Base-by-base conservation (phyloP, 1,139 yeast species). In the Zygoascus sp. region DNA sequence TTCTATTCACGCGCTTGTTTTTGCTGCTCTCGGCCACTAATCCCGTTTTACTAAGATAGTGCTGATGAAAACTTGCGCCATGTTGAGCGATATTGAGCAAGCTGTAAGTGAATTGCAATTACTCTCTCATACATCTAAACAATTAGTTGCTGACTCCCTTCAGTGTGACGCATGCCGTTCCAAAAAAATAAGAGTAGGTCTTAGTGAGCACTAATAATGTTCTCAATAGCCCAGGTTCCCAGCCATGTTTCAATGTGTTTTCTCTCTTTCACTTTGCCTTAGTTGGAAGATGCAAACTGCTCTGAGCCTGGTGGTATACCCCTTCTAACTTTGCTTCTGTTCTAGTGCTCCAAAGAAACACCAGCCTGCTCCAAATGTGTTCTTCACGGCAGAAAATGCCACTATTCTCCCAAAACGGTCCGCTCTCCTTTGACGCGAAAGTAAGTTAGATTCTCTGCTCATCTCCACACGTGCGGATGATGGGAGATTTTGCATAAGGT, bases 401-500 rank as follows among this genome's bases (percentile, higher is more conserved):
- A 77, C 3, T 87, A 87, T 63, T 79, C 86, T 22, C 96, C 96
- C 11, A 72, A 85, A 52, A 76, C 83, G 1, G 82, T 83, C 27
- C 69, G 96, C 50, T 80, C 90, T 6, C 96, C 96, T 0, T 69
- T 87, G 51, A 87, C 96, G 0, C 71, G 96, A 56, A 88, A 84
- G 16, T 84, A 83, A 42, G 55, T 40, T 20, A 10, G 13, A 25
- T 13, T 37, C 13, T 5, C 10, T 37, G 13, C 23, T 6, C 6
- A n/a, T 13, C 32, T n/a, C 32, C 32, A 7, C 32, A 3, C 34
- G 8, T 25, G 3, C 28, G 6, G 28, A 10, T 10, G 8, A 25
- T 25, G 9, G n/a, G n/a, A 25, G n/a, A 10, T 25, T 25, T 25
- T 25, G 3, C 7, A 3, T 25, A 25, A 10, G n/a, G n/a, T 25